Evolutionary conservation across 768 basidiomycete species (phyloP).

Genomic region (Leucocoprinus sp.): DNA sequence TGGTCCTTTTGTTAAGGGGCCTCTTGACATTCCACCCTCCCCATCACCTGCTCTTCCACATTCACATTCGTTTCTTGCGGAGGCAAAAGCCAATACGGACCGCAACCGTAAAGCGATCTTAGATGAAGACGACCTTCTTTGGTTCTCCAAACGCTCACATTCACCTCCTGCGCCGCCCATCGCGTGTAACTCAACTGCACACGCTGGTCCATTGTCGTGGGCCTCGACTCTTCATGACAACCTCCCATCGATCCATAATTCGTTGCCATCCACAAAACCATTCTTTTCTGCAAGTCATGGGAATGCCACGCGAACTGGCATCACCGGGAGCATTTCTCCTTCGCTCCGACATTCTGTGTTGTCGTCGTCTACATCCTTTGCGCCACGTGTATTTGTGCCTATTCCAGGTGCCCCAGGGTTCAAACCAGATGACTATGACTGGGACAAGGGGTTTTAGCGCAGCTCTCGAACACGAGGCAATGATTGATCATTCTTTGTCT

Average conservation of each 20-base stretch:
- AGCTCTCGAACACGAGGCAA: conserved; percentile 32
- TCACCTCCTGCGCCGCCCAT: conserved; percentile 3
- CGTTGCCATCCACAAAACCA: conserved; percentile 4
- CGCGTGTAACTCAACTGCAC: background rate
- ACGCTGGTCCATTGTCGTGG: background rate
- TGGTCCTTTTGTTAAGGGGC: conserved; percentile 6
- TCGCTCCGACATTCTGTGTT: conserved; percentile 1
- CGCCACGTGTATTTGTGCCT: conserved; percentile 33
- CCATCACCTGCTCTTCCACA: background rate
- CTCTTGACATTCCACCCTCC: conserved; percentile 4
- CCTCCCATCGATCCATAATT: background rate
- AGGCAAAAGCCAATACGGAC: conserved; percentile 7
- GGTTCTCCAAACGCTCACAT: conserved; percentile 1
- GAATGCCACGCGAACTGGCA: conserved; percentile 23
- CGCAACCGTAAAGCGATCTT: conserved; percentile 5
- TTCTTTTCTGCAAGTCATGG: conserved; percentile 2
- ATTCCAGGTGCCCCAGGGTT: conserved; percentile 74
- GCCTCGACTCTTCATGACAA: conserved; percentile 3
- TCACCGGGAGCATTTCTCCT: conserved; percentile 7
- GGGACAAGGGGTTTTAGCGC: conserved; percentile 65
- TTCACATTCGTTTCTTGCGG: conserved; percentile 1
- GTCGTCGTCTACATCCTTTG: conserved; percentile 28
- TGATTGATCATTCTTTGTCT: background rate
- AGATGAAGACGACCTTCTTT: conserved; percentile 10
- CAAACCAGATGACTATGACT: conserved; percentile 48